Evolutionary conservation across 371 early-diverging fungal genomes (phyloP).

Genomic region (Circinella minor): DNA sequence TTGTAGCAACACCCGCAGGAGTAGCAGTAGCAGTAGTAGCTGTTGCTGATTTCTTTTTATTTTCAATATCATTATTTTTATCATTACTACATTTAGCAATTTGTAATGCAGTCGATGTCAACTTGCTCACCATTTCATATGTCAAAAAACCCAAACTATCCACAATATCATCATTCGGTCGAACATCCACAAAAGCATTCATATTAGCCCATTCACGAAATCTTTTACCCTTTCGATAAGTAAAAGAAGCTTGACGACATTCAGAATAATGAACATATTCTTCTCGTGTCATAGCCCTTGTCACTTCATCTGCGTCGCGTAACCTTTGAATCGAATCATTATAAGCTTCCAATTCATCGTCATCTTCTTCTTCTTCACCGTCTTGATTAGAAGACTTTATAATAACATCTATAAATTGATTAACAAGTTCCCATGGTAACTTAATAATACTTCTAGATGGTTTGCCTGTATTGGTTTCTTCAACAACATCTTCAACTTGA

Average conservation of each 20-base stretch:
- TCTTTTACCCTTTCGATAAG: constrained; percentile 91
- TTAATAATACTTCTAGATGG: constrained; percentile 79
- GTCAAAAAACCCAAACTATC: constrained; percentile 97
- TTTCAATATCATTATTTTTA: constrained; percentile 24
- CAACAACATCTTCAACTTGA: constrained; percentile 72
- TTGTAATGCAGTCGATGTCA: constrained; percentile 87
- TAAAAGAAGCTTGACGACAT: constrained; percentile 97
- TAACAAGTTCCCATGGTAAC: constrained; percentile 90
- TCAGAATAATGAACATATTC: constrained; percentile 99
- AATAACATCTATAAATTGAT: constrained; percentile 74
- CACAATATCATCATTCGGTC: constrained; percentile 93
- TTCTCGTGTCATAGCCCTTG: constrained; percentile 95
- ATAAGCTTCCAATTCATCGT: constrained; percentile 86
- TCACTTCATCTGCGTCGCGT: constrained; percentile 88
- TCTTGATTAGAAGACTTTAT: constrained; percentile 60
- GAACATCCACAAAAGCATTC: constrained; percentile 82
- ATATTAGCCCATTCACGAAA: constrained; percentile 97
- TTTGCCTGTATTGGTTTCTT: constrained; percentile 71
- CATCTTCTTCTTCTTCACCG: constrained; percentile 83
- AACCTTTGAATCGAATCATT: constrained; percentile 83
- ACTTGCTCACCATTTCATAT: constrained; percentile 93
- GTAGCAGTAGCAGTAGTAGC: too few relatives aligned
- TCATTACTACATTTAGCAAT: constrained; percentile 51
- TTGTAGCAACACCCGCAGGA: too few relatives aligned
- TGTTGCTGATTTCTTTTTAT: too few relatives aligned